Conservation (phyloP, 345 rosid genomes). For the Adansonia digitata region DNA sequence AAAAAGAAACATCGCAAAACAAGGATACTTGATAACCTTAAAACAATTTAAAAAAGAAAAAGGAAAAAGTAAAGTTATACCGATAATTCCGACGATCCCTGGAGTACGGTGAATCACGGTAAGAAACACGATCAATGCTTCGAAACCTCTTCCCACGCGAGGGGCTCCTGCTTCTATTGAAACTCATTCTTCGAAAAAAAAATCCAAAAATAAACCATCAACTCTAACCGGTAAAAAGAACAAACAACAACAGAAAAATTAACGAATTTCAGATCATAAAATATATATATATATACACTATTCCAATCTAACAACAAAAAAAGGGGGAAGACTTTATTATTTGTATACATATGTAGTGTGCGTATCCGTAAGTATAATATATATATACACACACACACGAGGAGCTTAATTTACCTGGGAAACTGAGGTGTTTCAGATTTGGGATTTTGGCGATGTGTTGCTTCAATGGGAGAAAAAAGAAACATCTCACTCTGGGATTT, state of each 20-base stretch:
- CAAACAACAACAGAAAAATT: neutral
- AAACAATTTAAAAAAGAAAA: neutral
- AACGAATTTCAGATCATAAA: neutral
- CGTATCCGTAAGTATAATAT: neutral
- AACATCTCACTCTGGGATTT: neutral
- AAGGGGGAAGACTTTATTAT: neutral
- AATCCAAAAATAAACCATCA: neutral
- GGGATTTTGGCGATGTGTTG: neutral
- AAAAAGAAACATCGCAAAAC: neutral
- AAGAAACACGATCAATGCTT: neutral
- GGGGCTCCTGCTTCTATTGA: neutral
- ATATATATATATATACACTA: neutral
- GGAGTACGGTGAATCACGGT: neutral
- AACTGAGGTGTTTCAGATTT: neutral
- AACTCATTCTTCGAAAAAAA: neutral
- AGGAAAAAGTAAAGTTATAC: neutral
- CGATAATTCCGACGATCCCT: conserved; percentile 1
- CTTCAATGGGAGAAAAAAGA: neutral
- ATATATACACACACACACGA: neutral
- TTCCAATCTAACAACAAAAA: neutral
- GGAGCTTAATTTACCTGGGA: neutral
- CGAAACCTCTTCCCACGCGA: neutral
- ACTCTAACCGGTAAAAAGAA: neutral
- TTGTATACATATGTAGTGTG: neutral
- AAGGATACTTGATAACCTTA: neutral